Percentiles rank a stretch among this genome's conserved stretches.
Conservation (phyloP, 768 basidiomycete genomes). For the Zangia roseola region DNA sequence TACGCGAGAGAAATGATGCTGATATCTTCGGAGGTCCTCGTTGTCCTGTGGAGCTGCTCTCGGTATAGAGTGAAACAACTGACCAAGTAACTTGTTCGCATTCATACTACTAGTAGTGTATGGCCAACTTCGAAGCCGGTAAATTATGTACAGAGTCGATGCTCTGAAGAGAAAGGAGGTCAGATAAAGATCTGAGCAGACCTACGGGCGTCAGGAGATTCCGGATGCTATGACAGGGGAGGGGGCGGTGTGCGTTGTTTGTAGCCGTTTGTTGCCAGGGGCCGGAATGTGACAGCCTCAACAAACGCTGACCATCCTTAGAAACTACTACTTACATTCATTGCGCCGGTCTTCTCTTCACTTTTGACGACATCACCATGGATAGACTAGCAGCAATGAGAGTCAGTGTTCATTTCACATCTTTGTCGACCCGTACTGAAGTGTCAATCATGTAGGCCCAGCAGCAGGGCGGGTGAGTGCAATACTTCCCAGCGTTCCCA, state of each 20-base stretch:
- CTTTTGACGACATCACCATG: slow-evolving; percentile 62
- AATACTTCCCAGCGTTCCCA: background rate
- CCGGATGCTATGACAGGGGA: too few species aligned
- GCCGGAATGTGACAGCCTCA: background rate
- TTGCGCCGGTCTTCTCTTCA: slow-evolving; percentile 16
- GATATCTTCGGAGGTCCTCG: too few species aligned
- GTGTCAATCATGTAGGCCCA: slow-evolving; percentile 50
- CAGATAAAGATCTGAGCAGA: too few species aligned
- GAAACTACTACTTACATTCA: background rate
- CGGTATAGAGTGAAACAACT: too few species aligned
- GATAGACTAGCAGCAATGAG: slow-evolving; percentile 89
- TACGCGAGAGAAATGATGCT: too few species aligned
- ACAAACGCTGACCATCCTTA: slow-evolving; percentile 4
- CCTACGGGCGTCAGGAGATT: too few species aligned
- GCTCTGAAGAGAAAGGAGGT: too few species aligned
- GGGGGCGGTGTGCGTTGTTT: slow-evolving; percentile 19
- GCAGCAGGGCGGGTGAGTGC: slow-evolving; percentile 56
- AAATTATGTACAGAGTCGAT: too few species aligned
- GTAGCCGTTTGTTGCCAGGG: slow-evolving; percentile 13
- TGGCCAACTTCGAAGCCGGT: too few species aligned
- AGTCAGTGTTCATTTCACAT: slow-evolving; percentile 39
- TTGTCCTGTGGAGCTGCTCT: too few species aligned
- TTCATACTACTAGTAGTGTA: too few species aligned
- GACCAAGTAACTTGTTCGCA: too few species aligned
- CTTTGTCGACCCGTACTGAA: background rate